phyloP scores from a whole-genome alignment of 495 filamentous ascomycete species.

The Acidomyces sp. region DNA sequence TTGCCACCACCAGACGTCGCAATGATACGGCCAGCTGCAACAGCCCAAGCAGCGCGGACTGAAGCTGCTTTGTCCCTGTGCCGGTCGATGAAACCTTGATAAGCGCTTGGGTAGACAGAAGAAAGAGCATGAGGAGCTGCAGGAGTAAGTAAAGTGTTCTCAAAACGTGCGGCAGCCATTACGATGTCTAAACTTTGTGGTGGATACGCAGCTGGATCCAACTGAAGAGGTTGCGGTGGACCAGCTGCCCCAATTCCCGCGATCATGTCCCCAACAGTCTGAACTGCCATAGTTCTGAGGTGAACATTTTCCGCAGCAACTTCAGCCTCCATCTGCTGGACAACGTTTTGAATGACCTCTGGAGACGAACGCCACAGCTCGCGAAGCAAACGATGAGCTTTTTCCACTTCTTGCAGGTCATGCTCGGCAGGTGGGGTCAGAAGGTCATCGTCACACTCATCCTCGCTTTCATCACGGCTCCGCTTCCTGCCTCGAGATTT shows the following conservation, averaged over 20 bases:
- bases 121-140: constrained; percentile 73
- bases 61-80: constrained; percentile 68
- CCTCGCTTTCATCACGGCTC: constrained; percentile 34
- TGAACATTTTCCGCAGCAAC: constrained; percentile 78
- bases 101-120: constrained; percentile 61
- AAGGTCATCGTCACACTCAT: constrained; percentile 58
- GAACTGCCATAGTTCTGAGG: constrained; percentile 71
- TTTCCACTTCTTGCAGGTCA: constrained; percentile 73
- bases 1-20: constrained; percentile 75
- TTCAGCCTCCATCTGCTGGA: constrained; percentile 89
- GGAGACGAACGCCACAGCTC: constrained; percentile 92
- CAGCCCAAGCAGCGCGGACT: constrained; percentile 75
- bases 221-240: constrained; percentile 52
- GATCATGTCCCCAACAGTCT: constrained; percentile 89
- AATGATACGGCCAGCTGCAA: constrained; percentile 68
- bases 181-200: constrained; percentile 53
- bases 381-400: constrained; percentile 76
- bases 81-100: constrained; percentile 68
- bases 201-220: constrained; percentile 73
- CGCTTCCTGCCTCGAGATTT: constrained; percentile 25
- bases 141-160: constrained; percentile 61
- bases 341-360: constrained; percentile 76
- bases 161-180: constrained; percentile 35
- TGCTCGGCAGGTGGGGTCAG: constrained; percentile 54
- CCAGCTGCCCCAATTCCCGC: constrained; percentile 84